Percentiles rank a stretch among this genome's conserved stretches.
Conservation (phyloP, 2,329 filamentous ascomycete genomes). For the Ustulina deusta region DNA sequence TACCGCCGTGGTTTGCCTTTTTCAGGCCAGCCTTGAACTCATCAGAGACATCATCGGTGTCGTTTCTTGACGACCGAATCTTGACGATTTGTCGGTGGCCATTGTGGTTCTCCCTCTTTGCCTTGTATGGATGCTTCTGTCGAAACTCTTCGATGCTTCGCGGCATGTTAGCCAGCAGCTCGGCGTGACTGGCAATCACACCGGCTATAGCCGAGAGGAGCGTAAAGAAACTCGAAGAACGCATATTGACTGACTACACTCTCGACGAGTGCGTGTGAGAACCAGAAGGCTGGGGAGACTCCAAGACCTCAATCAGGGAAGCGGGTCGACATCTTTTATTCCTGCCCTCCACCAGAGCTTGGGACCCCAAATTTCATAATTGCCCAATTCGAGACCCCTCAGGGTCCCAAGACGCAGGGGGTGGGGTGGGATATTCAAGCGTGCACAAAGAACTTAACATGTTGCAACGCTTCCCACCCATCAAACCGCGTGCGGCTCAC, state of each 20-base stretch:
- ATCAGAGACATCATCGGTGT: constrained; percentile 67
- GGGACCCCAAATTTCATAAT: background rate
- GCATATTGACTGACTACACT: constrained; percentile 40
- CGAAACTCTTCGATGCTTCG: constrained; percentile 55
- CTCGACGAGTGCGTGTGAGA: constrained; percentile 8
- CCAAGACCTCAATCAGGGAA: background rate
- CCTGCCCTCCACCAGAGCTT: background rate
- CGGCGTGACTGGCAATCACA: constrained; percentile 41
- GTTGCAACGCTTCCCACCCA: constrained; percentile 31
- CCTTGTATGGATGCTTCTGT: constrained; percentile 54
- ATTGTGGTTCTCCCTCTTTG: constrained; percentile 37
- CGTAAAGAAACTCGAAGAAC: constrained; percentile 41
- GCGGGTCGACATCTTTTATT: constrained; percentile 22
- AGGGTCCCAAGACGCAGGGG: constrained; percentile 6
- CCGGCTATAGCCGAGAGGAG: constrained; percentile 45
- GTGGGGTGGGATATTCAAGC: background rate
- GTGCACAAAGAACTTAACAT: constrained; percentile 9
- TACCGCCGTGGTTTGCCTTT: constrained; percentile 69
- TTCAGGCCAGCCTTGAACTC: constrained; percentile 67
- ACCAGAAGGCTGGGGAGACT: constrained; percentile 10
- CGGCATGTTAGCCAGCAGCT: constrained; percentile 52
- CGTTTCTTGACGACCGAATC: constrained; percentile 64
- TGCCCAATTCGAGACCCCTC: constrained; percentile 4
- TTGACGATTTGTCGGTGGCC: constrained; percentile 54
- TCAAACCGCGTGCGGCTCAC: constrained; percentile 10